Evolutionary conservation across 2,329 filamentous ascomycete species (phyloP), one percentile per base, ranked within the genome.

Genomic region (Cladophialophora immunda): DNA sequence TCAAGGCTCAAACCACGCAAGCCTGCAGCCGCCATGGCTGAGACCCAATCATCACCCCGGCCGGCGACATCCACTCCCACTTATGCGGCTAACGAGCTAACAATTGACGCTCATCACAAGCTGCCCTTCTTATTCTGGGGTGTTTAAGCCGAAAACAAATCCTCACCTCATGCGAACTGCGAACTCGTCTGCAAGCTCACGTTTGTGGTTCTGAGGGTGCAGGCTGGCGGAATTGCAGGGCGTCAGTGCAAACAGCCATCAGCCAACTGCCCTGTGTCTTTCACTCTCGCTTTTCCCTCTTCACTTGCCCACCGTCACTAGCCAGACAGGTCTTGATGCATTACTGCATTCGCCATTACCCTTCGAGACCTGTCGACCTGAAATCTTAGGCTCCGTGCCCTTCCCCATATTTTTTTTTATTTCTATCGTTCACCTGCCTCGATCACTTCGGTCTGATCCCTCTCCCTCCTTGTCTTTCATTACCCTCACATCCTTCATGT

Each of bases 321-420:
- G 22, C 45, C 15, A 50, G 45, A 25, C 45, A 50, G 45, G 22
- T 25, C 45, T 50, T 22, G 45, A 50, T 50, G 45, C 45, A 25
- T 50, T 25, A 25, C 52, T 45, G 34, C 50, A 9, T 55, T 56
- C 34, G 38, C 50, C 54, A n/a, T 47, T 47, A 2, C 52, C 50
- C 41, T 25, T 27, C n/a, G n/a, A n/a, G 52, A 7, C 29, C 19
- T 53, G 50, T 9, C 38, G 13, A 25, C 45, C 45, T 50, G 45
- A 50, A 50, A 52, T 59, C 38, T 57, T 64, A 61, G 67, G 59
- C 56, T 64, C 64, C 64, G 45, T 47, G 52, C 25, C 45, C 62
- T 64, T 62, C 67, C 65, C 67, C 69, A 69, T 71, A 68, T 47
- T 62, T 62, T 62, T 53, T 69, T 69, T 62, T 62, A 62, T 69